Evolutionary conservation across 371 early-diverging fungal genomes (phyloP), one percentile per base, ranked within the genome.

Genomic region (Mucor saturninus): DNA sequence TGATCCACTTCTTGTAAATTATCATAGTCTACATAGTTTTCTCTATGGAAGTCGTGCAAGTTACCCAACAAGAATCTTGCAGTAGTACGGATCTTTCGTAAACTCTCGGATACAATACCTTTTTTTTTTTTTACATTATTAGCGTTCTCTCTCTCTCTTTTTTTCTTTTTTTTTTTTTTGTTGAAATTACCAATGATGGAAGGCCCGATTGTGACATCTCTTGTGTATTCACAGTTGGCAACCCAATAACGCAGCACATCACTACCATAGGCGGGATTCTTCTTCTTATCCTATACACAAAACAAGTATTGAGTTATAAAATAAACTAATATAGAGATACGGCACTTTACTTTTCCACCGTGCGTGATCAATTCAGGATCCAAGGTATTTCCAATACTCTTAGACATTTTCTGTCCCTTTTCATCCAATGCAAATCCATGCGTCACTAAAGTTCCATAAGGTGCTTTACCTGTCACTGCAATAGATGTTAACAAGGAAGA

Each of bases 401-500:
- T 98, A 61, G 93, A 91, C 96, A 97, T 96, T 71, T 98, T 98
- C 62, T 87, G 85, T 2, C 96, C 95, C 53, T 91, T 77, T 67
- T 91, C 91, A 71, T 98, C 98, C 67, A 97, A 74, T 21, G 94
- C 83, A 75, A 98, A 96, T 21, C 98, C 98, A 67, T 96, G 97
- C 0, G 96, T 95, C 59, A 96, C 81, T 52, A 97, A 76, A 13
- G 91, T 89, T 29, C 86, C 84, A 75, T 90, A 97, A 4, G 98
- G 96, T 0, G 92, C 83, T 46, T 88, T 85, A 6, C 89, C 88
- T 35, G 87, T 89, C 13, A 91, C 71, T 6, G 95, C 93, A 38
- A 93, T 89, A 8, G 93, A 91, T 10, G 96, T 93, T 45, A 97
- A 80, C 50, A 97, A 82, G 0, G 97, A 93, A 4, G 96, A 96